phyloP scores from a whole-genome alignment of 2,329 filamentous ascomycete genomes.

The Diaporthe ampelina region DNA sequence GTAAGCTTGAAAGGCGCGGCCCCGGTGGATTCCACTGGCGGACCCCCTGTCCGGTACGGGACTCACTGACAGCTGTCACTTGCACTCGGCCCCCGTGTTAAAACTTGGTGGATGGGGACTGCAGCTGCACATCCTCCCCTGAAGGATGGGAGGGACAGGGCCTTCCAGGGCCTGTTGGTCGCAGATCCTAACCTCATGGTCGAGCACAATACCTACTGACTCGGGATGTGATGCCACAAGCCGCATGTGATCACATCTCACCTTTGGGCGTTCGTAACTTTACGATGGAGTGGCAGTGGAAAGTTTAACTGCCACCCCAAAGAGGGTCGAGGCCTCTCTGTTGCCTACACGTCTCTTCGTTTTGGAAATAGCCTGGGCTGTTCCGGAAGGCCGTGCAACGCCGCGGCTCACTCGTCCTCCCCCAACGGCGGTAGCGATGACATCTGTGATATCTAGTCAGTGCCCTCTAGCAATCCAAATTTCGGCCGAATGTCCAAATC shows the following conservation, averaged over 20 bases:
- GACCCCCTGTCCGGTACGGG: slow-evolving; percentile 34
- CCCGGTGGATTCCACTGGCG: slow-evolving; percentile 14
- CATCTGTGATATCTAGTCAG: not conserved
- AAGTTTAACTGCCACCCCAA: not conserved
- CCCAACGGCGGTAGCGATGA: slow-evolving; percentile 23
- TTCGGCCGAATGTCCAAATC: slow-evolving; percentile 35
- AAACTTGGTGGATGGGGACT: not conserved
- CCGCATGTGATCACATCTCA: slow-evolving; percentile 9
- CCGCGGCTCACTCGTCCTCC: not conserved
- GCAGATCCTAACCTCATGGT: slow-evolving; percentile 18
- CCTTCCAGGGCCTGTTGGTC: not conserved
- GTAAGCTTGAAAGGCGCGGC: slow-evolving; percentile 37
- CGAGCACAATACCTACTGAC: slow-evolving; percentile 32
- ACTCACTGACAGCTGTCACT: slow-evolving; percentile 41
- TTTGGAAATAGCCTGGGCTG: not conserved
- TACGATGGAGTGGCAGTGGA: not conserved
- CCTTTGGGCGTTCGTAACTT: no score
- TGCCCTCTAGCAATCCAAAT: slow-evolving; percentile 27
- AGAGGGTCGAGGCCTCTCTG: no score
- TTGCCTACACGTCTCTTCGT: not conserved
- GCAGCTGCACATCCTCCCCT: slow-evolving; percentile 3
- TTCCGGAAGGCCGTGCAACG: not conserved
- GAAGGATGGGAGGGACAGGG: not conserved
- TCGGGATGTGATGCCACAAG: slow-evolving; percentile 24
- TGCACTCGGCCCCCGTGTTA: slow-evolving; percentile 20